A percentile compares a stretch with the other conserved stretches of the same genome.
These are phyloP conservation scores for Paramecium pentaurelia DNA, from an alignment of 73 alveolate genomes.

Conservation along the genomic window DNA sequence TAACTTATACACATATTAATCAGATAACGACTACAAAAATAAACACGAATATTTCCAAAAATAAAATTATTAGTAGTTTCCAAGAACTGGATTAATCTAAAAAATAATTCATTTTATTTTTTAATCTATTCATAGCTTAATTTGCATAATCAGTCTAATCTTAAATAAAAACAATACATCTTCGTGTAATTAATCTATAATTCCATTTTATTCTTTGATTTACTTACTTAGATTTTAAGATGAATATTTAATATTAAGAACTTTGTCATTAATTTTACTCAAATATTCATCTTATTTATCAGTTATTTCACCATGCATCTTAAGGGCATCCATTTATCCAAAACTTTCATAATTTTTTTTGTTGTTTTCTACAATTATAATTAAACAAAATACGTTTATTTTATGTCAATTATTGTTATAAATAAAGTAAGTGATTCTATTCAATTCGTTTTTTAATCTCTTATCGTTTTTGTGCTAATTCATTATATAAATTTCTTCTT, in stretches of 20 bases:
- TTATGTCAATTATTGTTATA: not conserved
- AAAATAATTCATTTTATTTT: not conserved
- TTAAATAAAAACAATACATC: not conserved
- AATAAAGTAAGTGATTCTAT: not conserved
- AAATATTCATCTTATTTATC: not conserved
- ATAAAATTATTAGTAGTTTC: not conserved
- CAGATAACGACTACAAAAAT: not conserved
- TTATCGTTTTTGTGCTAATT: not conserved
- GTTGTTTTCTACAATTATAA: not conserved
- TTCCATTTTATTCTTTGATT: slow-evolving; percentile 3
- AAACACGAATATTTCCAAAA: not conserved
- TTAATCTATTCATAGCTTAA: not conserved
- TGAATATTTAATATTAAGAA: not conserved
- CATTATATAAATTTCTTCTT: not conserved
- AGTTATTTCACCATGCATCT: not conserved
- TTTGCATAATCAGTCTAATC: not conserved
- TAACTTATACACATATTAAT: slow-evolving; percentile 3
- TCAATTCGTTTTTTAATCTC: not conserved
- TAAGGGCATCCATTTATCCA: not conserved
- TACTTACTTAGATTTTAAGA: not conserved
- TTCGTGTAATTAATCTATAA: not conserved
- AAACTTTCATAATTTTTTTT: slow-evolving; percentile 5
- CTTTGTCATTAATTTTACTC: not conserved
- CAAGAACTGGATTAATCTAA: slow-evolving; percentile 18
- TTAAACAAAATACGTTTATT: not conserved